Percentiles rank a stretch among this genome's conserved stretches.
Conservation (phyloP, 2,329 filamentous ascomycete genomes). For the Stagonosporopsis chrysanthemi region DNA sequence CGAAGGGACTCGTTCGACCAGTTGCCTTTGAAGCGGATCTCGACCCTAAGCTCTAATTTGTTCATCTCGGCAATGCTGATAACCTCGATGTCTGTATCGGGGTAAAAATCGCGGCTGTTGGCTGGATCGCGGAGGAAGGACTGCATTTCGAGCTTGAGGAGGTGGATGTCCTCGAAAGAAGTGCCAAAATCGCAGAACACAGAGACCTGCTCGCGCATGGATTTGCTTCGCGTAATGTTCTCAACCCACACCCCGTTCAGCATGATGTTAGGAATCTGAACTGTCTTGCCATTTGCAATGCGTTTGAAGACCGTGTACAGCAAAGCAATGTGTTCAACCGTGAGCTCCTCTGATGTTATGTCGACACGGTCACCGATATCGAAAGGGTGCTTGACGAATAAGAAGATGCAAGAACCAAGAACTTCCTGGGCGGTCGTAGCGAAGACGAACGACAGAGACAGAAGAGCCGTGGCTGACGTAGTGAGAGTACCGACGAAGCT, state of each 20-base stretch:
- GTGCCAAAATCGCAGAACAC: constrained; percentile 87
- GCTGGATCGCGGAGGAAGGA: constrained; percentile 82
- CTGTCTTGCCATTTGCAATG: constrained; percentile 79
- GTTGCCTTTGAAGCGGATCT: constrained; percentile 82
- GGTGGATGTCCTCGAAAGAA: constrained; percentile 85
- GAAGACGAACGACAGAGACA: constrained; percentile 97
- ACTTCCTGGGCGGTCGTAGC: constrained; percentile 91
- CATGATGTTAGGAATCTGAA: constrained; percentile 87
- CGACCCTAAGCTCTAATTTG: constrained; percentile 82
- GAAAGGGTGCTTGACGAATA: constrained; percentile 98
- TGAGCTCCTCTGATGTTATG: constrained; percentile 72
- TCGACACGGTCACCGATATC: constrained; percentile 96
- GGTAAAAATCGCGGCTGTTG: constrained; percentile 89
- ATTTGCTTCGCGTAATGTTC: constrained; percentile 87
- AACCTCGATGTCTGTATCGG: constrained; percentile 80
- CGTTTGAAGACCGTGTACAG: constrained; percentile 91
- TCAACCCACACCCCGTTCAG: constrained; percentile 95
- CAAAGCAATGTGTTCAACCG: constrained; percentile 93
- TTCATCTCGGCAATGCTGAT: constrained; percentile 82
- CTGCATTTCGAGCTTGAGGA: constrained; percentile 84
- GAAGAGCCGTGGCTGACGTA: constrained; percentile 87
- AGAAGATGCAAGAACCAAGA: constrained; percentile 96
- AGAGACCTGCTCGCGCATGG: constrained; percentile 86
- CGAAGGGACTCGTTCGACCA: constrained; percentile 77
- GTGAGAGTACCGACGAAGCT: constrained; percentile 85